phyloP scores from a whole-genome alignment of 345 rosid species.

The Capsella bursapastoris region DNA sequence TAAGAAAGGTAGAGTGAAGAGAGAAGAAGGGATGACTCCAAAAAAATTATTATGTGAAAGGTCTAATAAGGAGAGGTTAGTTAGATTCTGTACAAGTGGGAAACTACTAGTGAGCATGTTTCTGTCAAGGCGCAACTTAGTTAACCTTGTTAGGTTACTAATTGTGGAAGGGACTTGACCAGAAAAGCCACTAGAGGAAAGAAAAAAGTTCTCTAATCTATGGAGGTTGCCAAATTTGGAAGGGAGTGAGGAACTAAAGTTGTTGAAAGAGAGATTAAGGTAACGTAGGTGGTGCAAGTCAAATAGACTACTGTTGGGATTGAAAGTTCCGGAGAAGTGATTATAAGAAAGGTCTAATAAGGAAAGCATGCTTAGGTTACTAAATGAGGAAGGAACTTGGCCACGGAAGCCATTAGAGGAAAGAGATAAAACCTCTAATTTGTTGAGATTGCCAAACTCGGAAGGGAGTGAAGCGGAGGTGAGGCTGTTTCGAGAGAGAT shows the following conservation, averaged over 20 bases:
- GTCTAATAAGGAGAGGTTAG: accelerated
- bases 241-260: constrained; percentile 23
- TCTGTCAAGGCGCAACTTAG: accelerated
- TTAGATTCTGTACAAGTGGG: constrained; percentile 24
- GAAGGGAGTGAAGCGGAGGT: constrained; percentile 20
- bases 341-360: not conserved
- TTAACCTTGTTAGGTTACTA: constrained; percentile 16
- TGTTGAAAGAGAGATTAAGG: not conserved
- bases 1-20: constrained; percentile 21
- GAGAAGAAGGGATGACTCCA: constrained; percentile 29
- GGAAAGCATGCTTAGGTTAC: not conserved
- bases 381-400: constrained; percentile 15
- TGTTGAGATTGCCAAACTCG: constrained; percentile 24
- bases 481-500: not conserved
- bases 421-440: constrained; percentile 7
- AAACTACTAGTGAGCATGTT: constrained; percentile 19
- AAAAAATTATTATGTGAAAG: not conserved
- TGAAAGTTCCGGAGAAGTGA: constrained; percentile 9
- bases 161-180: constrained; percentile 30
- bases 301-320: constrained; percentile 12
- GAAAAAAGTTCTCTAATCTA: not conserved
- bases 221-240: constrained; percentile 12
- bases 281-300: not conserved
- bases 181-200: not conserved
- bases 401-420: not conserved